Evolutionary conservation across 768 basidiomycete species (phyloP).

Genomic region (Butyriboletus loyo): DNA sequence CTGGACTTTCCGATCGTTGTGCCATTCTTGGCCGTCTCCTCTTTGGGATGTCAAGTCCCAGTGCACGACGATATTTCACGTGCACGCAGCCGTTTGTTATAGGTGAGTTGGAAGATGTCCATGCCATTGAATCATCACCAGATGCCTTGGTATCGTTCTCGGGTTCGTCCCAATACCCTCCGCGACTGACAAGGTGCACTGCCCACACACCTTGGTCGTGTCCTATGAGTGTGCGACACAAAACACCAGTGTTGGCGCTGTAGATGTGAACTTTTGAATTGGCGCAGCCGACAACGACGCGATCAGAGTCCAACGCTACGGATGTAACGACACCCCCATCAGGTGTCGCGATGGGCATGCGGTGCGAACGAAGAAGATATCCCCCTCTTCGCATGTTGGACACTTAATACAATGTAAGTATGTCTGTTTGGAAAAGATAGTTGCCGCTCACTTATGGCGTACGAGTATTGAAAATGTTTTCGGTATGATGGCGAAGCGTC

Average conservation of each 20-base stretch:
- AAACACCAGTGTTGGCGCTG: constrained; percentile 72
- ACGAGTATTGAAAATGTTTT: constrained; percentile 68
- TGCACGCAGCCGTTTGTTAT: constrained; percentile 26
- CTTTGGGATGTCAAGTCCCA: constrained; percentile 42
- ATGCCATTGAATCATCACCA: constrained; percentile 4
- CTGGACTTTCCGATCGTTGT: constrained; percentile 13
- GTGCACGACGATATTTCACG: constrained; percentile 42
- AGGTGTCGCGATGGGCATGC: constrained; percentile 39
- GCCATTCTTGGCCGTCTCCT: constrained; percentile 22
- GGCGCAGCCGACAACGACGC: constrained; percentile 87
- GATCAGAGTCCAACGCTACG: constrained; percentile 76
- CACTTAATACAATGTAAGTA: constrained; percentile 41
- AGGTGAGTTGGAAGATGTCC: not conserved
- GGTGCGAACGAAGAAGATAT: constrained; percentile 62
- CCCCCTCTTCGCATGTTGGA: constrained; percentile 81
- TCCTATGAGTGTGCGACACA: constrained; percentile 74
- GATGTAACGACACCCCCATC: constrained; percentile 79
- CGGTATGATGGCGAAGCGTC: constrained; percentile 47
- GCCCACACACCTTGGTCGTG: constrained; percentile 94
- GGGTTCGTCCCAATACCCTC: constrained; percentile 43
- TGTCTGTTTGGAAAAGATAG: not conserved
- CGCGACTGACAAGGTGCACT: constrained; percentile 70
- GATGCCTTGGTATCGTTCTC: constrained; percentile 5
- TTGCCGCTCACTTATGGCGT: constrained; percentile 57
- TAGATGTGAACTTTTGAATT: constrained; percentile 85